Evolutionary conservation across 2,329 filamentous ascomycete genomes (phyloP).

Genomic region (Alternaria sp.): DNA sequence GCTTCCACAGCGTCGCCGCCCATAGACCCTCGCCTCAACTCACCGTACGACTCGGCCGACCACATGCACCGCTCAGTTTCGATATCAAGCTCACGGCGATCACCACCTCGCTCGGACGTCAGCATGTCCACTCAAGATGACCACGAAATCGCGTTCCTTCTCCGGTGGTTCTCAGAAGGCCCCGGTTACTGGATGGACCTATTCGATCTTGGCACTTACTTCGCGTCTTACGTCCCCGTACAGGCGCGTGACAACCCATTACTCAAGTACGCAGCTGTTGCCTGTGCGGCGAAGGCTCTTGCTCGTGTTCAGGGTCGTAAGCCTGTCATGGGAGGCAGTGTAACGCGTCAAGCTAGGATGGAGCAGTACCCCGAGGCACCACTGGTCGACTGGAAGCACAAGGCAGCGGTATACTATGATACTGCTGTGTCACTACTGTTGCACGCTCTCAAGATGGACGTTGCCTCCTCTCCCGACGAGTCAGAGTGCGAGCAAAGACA

Average conservation of each 20-base stretch:
- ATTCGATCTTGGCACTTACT: slow-evolving; percentile 64
- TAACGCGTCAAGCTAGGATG: slow-evolving; percentile 56
- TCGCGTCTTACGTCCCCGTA: slow-evolving; percentile 65
- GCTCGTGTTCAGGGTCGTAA: slow-evolving; percentile 61
- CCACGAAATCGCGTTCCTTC: slow-evolving; percentile 65
- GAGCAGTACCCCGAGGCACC: slow-evolving; percentile 58
- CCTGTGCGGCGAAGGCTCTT: slow-evolving; percentile 67
- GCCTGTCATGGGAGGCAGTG: slow-evolving; percentile 57
- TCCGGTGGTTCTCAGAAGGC: slow-evolving; percentile 66
- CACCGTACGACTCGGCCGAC: slow-evolving; percentile 38
- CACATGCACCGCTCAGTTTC: slow-evolving; percentile 34
- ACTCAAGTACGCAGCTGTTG: slow-evolving; percentile 62
- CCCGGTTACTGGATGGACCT: slow-evolving; percentile 67
- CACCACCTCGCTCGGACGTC: slow-evolving; percentile 27
- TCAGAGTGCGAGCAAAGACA: slow-evolving; percentile 33
- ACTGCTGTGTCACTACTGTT: slow-evolving; percentile 59
- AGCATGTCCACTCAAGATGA: slow-evolving; percentile 48
- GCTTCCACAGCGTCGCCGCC: slow-evolving; percentile 40
- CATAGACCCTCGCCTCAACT: slow-evolving; percentile 43
- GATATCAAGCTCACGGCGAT: slow-evolving; percentile 29
- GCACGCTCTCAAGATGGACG: slow-evolving; percentile 44
- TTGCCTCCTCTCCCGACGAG: slow-evolving; percentile 37
- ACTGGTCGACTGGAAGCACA: slow-evolving; percentile 64
- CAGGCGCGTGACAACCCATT: slow-evolving; percentile 60
- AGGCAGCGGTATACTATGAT: slow-evolving; percentile 67